Evolutionary conservation across 805 yeast genomes (phyloP).

Genomic region (Saccharomycopsis babjevae): DNA sequence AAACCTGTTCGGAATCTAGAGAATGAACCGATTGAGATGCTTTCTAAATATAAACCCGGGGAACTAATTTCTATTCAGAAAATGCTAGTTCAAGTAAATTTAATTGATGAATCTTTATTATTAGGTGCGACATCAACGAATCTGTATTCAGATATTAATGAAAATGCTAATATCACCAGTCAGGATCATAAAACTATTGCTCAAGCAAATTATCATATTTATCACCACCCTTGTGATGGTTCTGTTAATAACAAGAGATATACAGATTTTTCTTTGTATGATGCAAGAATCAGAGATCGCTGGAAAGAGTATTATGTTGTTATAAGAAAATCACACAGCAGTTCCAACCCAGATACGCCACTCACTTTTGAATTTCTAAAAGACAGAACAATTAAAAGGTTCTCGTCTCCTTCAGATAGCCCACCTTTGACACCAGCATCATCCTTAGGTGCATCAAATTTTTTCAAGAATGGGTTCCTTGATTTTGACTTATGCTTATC

Average conservation of each 20-base stretch:
- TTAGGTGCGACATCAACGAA: not conserved
- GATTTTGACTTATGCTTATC: slow-evolving; percentile 25
- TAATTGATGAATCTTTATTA: not conserved
- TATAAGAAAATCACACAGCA: slow-evolving; percentile 37
- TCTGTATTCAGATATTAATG: not conserved
- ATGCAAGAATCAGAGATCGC: slow-evolving; percentile 50
- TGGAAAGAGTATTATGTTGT: slow-evolving; percentile 78
- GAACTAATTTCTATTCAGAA: slow-evolving; percentile 56
- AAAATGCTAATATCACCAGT: not conserved
- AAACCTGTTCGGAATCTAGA: not conserved
- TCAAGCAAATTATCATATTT: slow-evolving; percentile 28
- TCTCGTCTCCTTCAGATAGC: slow-evolving; percentile 14
- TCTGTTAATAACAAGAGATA: slow-evolving; percentile 24
- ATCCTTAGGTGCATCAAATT: not conserved
- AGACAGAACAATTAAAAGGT: slow-evolving; percentile 9
- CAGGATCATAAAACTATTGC: not conserved
- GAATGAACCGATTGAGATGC: not conserved
- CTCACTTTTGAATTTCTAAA: slow-evolving; percentile 51
- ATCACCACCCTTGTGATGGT: slow-evolving; percentile 24
- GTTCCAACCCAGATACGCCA: slow-evolving; percentile 42
- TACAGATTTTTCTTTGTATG: slow-evolving; percentile 41
- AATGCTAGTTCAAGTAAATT: slow-evolving; percentile 47
- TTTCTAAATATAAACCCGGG: slow-evolving; percentile 29
- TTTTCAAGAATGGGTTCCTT: slow-evolving; percentile 19
- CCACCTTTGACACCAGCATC: slow-evolving; percentile 9